Base-by-base conservation (phyloP, 768 basidiomycete genomes). In the Kwoniella bestiolae region DNA sequence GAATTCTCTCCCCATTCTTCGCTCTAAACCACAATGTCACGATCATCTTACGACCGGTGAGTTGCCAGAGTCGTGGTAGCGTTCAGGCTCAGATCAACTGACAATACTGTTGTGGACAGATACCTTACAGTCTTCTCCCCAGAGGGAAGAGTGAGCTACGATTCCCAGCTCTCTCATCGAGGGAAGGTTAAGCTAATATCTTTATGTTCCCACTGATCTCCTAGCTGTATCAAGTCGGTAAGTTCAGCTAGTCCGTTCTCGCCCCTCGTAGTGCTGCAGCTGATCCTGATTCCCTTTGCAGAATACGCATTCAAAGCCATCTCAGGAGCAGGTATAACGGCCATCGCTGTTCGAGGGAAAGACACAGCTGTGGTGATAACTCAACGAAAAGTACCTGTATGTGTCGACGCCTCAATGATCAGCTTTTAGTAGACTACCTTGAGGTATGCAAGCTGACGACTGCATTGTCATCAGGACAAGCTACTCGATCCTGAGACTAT, bases 281-380 rank as follows among this genome's bases (percentile, higher is more conserved):
- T 51, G 52, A 63, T 34, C 23, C 18, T 31, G 34, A 3, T 41
- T 46, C 60, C 51, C 9, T 45, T 63, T 38, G 18, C 47, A 97
- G 94, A 98, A 84, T 98, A 98, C 85, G 95, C 96, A 28, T 98
- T 98, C 89, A 99, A 98, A 83, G 96, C 96, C 52, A 97, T 98
- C 81, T 92, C 94, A 68, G 93, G 92, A 60, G 93, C 94, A 1
- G 95, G 94, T 0, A 92, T 97, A 77, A 98, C 96, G 1, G 88
- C 95, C 1, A 86, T 99, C 56, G 86, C 94, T 18, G 90, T 98
- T 49, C 85, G 95, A 75, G 96, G 96, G 18, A 91, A 91, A 81
- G 94, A 98, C 73, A 95, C 94, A 5, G 86, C 90, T 4, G 94
- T 98, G 7, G 91, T 97, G 45, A 94, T 99, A 74, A 97, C 95